Evolutionary conservation across 345 rosid species (phyloP).

Genomic region (Rhodomyrtus tomentosa): DNA sequence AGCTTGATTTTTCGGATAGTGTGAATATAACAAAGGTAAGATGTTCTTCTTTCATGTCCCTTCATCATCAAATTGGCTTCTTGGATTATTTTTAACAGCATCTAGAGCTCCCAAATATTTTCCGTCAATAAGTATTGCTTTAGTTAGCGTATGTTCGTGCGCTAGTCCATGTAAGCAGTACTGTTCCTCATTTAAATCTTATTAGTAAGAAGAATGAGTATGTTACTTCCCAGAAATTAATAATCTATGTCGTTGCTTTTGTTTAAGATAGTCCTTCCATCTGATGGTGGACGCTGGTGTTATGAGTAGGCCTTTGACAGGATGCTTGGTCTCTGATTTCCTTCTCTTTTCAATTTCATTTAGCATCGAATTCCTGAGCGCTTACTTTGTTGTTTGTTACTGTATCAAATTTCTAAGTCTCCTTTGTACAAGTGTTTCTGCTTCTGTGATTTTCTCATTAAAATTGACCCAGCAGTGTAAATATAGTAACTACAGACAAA

Average conservation of each 20-base stretch:
- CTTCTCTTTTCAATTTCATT: neutral
- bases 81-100: neutral
- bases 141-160: neutral
- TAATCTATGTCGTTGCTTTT: neutral
- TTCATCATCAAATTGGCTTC: neutral
- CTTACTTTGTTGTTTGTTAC: neutral
- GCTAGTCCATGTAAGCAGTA: neutral
- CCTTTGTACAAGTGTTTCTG: neutral
- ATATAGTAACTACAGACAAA: neutral
- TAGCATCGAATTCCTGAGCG: neutral
- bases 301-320: neutral
- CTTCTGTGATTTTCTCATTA: neutral
- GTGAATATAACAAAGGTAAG: conserved; percentile 64
- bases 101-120: neutral
- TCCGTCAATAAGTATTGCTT: neutral
- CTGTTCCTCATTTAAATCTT: neutral
- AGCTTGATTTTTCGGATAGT: conserved; percentile 72
- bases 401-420: neutral
- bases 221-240: neutral
- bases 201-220: neutral
- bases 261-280: neutral
- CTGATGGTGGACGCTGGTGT: neutral
- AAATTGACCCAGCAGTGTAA: neutral
- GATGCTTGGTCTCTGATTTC: neutral
- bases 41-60: neutral